phyloP scores from a whole-genome alignment of 257 asterid genomes.

The Vinca minor region DNA sequence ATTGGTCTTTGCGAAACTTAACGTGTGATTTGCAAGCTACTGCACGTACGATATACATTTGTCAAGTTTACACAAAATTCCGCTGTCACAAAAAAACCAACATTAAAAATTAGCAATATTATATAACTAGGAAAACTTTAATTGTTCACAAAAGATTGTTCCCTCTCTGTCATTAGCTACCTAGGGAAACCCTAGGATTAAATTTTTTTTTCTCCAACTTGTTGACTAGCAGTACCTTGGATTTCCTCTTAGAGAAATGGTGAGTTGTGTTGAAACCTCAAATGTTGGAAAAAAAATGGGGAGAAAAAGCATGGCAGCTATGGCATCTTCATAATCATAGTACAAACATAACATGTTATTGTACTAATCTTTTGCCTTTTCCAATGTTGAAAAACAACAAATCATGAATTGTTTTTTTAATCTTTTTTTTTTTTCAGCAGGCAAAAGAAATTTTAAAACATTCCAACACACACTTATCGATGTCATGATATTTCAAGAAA shows the following conservation, averaged over 20 bases:
- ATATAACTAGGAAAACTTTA: no score
- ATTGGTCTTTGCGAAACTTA: no score
- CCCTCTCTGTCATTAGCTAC: no score
- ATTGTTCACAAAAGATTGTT: no score
- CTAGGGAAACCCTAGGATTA: conserved; percentile 12
- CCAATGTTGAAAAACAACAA: neutral
- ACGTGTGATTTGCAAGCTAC: no score
- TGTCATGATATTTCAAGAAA: conserved; percentile 2
- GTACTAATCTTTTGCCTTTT: conserved; percentile 1
- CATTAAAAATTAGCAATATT: no score
- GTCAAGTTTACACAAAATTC: no score
- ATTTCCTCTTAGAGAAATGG: conserved; percentile 16
- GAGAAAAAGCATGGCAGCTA: conserved; percentile 6
- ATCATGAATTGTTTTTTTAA: neutral
- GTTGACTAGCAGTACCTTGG: no score
- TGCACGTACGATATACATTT: no score
- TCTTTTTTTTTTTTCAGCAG: neutral
- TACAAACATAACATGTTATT: neutral
- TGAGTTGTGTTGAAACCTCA: conserved; percentile 22
- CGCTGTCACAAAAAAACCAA: no score
- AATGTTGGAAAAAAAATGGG: conserved; percentile 15
- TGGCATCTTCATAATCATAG: neutral
- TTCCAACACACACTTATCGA: neutral
- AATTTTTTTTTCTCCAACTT: no score
- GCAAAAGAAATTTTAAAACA: neutral